Percentiles rank a stretch among this genome's conserved stretches.
Conservation (phyloP, 228 moss, liverwort and hornwort genomes). For the Sphagnum fallax region DNA sequence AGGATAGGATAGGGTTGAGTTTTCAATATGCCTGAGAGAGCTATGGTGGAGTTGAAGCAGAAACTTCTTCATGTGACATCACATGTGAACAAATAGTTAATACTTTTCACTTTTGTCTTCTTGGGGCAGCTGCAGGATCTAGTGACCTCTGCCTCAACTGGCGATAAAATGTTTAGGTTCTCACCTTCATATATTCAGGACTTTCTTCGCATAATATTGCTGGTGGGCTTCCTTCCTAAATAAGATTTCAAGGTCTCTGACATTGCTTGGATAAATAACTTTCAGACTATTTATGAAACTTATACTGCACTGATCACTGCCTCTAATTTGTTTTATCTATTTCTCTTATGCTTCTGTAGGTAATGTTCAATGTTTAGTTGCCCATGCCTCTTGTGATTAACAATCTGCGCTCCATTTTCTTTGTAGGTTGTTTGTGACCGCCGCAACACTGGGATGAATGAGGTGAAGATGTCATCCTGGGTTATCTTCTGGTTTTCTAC, state of each 20-base stretch:
- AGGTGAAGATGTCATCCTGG: conserved; percentile 29
- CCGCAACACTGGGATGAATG: conserved; percentile 80
- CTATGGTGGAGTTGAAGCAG: no score
- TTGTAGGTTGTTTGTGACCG: conserved; percentile 84
- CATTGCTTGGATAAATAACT: not conserved
- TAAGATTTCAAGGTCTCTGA: not conserved
- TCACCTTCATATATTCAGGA: conserved; percentile 45
- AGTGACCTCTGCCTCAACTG: conserved; percentile 41
- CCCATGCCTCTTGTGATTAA: no score
- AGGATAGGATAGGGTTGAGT: no score
- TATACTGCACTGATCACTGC: no score
- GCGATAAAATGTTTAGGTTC: conserved; percentile 4
- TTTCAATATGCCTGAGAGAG: no score
- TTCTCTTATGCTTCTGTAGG: no score
- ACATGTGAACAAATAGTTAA: no score
- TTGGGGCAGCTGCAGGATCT: conserved; percentile 57
- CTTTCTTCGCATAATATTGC: conserved; percentile 74
- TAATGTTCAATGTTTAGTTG: no score
- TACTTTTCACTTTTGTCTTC: no score
- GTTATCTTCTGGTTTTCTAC: not conserved
- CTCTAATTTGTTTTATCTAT: no score
- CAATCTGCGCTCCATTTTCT: not conserved
- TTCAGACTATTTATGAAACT: not conserved
- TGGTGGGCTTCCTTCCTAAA: conserved; percentile 37
- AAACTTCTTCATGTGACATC: no score